Evolutionary conservation across 2,329 filamentous ascomycete genomes (phyloP).

Genomic region (Ophiocordyceps robertsii): DNA sequence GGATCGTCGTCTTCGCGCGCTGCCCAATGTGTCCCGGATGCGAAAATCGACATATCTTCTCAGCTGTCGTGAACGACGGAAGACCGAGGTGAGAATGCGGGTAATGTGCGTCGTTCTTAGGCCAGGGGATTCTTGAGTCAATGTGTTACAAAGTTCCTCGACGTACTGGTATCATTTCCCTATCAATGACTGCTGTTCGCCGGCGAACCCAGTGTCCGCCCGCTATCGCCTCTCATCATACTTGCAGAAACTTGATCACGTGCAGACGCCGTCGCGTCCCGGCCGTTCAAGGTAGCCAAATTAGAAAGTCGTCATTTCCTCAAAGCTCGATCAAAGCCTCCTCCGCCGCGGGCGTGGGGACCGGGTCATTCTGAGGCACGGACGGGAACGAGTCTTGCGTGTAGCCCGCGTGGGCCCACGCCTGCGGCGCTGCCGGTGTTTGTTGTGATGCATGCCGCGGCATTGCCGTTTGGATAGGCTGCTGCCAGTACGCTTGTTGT

Average conservation of each 20-base stretch:
- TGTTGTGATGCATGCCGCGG: conserved; percentile 11
- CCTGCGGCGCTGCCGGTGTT: conserved; percentile 22
- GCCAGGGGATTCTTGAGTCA: no score
- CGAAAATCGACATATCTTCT: no score
- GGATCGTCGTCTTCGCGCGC: no score
- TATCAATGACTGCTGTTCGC: not conserved
- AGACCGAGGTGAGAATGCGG: no score
- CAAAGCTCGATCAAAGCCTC: conserved; percentile 71
- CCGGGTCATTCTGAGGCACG: conserved; percentile 32
- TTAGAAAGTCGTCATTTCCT: not conserved
- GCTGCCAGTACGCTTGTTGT: conserved; percentile 23
- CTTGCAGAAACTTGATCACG: not conserved
- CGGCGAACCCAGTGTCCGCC: not conserved
- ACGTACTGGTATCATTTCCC: not conserved
- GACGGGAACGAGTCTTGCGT: conserved; percentile 51
- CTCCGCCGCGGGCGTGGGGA: conserved; percentile 43
- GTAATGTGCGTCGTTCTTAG: no score
- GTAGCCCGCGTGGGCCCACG: conserved; percentile 35
- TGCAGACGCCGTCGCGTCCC: not conserved
- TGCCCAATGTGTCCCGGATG: no score
- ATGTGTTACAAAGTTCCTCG: not conserved
- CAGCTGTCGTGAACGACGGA: no score
- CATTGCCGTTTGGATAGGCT: conserved; percentile 15
- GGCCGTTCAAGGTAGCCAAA: not conserved
- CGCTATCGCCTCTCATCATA: not conserved